Conservation (phyloP, 768 basidiomycete genomes). For the Termitomyces sp. region DNA sequence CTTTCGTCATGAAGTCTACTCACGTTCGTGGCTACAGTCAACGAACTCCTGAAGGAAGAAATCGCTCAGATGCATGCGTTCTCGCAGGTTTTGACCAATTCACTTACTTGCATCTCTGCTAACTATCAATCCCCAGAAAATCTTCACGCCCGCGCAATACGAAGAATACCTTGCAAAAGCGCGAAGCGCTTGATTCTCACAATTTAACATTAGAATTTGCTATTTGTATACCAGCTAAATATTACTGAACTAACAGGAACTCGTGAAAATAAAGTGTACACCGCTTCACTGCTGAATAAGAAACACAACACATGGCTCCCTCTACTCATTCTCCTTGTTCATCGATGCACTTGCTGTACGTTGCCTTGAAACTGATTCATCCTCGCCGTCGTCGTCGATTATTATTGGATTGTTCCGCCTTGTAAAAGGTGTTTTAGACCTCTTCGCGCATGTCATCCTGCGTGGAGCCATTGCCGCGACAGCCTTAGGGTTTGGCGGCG, state of each 20-base stretch:
- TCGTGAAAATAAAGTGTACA: background rate
- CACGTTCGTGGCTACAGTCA: constrained; percentile 42
- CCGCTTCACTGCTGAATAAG: background rate
- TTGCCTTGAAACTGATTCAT: constrained; percentile 1
- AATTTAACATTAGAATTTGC: background rate
- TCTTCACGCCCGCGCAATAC: constrained; percentile 67
- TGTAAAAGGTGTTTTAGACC: background rate
- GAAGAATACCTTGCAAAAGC: constrained; percentile 27
- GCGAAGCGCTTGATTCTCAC: background rate
- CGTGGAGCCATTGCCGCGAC: background rate
- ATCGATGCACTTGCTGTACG: constrained; percentile 2
- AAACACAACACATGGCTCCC: background rate
- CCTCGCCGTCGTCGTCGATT: constrained; percentile 1
- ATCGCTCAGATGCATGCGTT: constrained; percentile 85
- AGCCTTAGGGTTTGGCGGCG: constrained; percentile 7
- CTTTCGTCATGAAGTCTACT: background rate
- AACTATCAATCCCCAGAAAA: constrained; percentile 46
- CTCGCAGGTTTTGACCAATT: constrained; percentile 59
- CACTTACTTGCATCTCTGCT: background rate
- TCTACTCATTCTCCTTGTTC: constrained; percentile 13
- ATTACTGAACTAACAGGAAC: background rate
- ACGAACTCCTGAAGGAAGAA: constrained; percentile 66
- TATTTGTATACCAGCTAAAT: background rate
- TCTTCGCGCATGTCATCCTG: background rate
- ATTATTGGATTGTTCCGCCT: background rate